Percentiles rank a stretch among this genome's conserved stretches.
Conservation (phyloP, 2,329 filamentous ascomycete species). For the Paecilomyces sp. region DNA sequence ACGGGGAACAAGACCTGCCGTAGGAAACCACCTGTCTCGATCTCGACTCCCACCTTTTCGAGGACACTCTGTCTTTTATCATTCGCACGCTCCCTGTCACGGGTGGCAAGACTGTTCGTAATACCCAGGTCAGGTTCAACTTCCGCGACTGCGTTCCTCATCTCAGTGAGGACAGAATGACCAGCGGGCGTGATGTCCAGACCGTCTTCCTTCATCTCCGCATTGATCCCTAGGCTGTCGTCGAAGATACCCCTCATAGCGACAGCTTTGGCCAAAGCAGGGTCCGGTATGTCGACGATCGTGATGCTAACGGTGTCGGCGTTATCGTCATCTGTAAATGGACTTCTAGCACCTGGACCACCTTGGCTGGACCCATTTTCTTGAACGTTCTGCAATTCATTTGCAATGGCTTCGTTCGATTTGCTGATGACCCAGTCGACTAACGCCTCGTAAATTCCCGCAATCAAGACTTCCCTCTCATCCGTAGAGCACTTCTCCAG, state of each 20-base stretch:
- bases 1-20: slow-evolving; percentile 75
- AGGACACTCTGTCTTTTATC: slow-evolving; percentile 78
- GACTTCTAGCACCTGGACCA: slow-evolving; percentile 53
- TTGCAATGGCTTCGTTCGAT: slow-evolving; percentile 76
- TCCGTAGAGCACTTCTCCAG: slow-evolving; percentile 72
- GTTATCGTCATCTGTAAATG: slow-evolving; percentile 61
- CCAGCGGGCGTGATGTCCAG: slow-evolving; percentile 66
- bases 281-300: slow-evolving; percentile 75
- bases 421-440: slow-evolving; percentile 91
- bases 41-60: slow-evolving; percentile 77
- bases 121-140: slow-evolving; percentile 75
- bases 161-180: slow-evolving; percentile 79
- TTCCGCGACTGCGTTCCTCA: slow-evolving; percentile 72
- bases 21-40: slow-evolving; percentile 75
- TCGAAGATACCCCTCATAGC: slow-evolving; percentile 88
- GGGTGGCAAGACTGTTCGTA: slow-evolving; percentile 56
- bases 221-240: slow-evolving; percentile 84
- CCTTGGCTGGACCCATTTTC: slow-evolving; percentile 61
- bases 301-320: slow-evolving; percentile 85
- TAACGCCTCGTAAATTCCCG: slow-evolving; percentile 83
- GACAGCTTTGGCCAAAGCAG: slow-evolving; percentile 76
- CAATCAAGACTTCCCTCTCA: slow-evolving; percentile 75
- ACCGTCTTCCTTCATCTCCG: slow-evolving; percentile 95
- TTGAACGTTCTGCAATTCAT: slow-evolving; percentile 62
- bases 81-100: slow-evolving; percentile 68